These are phyloP conservation scores for Phyllachora maydis DNA, from an alignment of 2,329 filamentous ascomycete genomes.

Conservation along the genomic window DNA sequence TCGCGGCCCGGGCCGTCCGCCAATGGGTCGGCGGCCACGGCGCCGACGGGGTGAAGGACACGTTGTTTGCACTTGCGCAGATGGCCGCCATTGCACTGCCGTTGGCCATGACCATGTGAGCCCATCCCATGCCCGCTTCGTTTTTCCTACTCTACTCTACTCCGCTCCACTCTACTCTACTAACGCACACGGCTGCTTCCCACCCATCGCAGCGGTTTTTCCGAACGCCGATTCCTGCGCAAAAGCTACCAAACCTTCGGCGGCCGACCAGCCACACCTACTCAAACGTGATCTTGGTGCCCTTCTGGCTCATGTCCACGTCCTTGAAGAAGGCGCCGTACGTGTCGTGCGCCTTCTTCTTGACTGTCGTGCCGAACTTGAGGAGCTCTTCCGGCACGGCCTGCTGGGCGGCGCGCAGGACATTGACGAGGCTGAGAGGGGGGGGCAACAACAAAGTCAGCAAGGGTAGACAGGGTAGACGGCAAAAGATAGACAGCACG, in stretches of 20 bases:
- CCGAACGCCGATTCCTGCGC: conserved; percentile 31
- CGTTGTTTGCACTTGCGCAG: conserved; percentile 20
- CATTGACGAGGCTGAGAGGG: conserved; percentile 57
- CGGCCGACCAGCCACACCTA: too few relatives aligned
- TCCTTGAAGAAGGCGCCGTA: conserved; percentile 96
- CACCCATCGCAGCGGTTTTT: conserved; percentile 28
- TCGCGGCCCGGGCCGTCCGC: too few relatives aligned
- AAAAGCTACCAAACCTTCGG: conserved; percentile 28
- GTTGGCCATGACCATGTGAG: conserved; percentile 39
- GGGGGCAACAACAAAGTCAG: too few relatives aligned
- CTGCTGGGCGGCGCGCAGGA: conserved; percentile 84
- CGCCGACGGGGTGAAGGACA: conserved; percentile 11
- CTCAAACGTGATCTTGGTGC: conserved; percentile 87
- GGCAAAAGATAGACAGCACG: too few relatives aligned
- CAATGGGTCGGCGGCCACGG: conserved; percentile 8
- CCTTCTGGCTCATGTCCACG: conserved; percentile 60
- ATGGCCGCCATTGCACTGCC: conserved; percentile 26
- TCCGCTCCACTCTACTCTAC: conserved; percentile 7
- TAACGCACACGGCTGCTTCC: conserved; percentile 9
- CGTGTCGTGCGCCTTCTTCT: conserved; percentile 92
- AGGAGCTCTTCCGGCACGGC: conserved; percentile 74
- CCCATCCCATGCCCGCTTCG: conserved; percentile 11
- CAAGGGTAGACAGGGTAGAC: too few relatives aligned
- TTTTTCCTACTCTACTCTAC: conserved; percentile 2
- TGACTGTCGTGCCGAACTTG: conserved; percentile 94